A percentile compares a stretch with the other conserved stretches of the same genome.
Conservation (phyloP, 371 early-diverging fungal species). For the Mucor lusitanicus region DNA sequence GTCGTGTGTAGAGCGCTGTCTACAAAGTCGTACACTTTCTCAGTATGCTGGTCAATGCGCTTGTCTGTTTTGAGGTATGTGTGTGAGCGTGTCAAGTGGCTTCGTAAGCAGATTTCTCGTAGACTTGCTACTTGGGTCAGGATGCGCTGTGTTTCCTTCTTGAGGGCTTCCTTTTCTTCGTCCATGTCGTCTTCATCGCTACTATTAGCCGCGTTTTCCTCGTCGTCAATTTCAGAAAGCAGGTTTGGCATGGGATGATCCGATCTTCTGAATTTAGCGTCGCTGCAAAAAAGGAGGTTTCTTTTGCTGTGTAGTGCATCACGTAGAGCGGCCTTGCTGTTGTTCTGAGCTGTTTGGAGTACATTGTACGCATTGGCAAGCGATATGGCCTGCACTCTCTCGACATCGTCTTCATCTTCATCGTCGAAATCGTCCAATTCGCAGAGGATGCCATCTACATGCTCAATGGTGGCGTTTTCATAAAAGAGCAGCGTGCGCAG, state of each 20-base stretch:
- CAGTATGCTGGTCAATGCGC: background rate
- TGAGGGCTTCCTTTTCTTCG: constrained; percentile 1
- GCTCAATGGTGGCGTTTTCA: constrained; percentile 30
- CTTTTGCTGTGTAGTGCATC: background rate
- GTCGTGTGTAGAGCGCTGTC: background rate
- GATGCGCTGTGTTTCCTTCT: background rate
- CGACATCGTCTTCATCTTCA: background rate
- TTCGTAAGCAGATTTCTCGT: constrained; percentile 5
- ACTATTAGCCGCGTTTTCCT: background rate
- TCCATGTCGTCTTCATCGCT: background rate
- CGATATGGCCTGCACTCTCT: background rate
- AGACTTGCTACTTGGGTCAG: constrained; percentile 7
- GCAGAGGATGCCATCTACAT: constrained; percentile 30
- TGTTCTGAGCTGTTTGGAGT: background rate
- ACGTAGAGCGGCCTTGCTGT: background rate
- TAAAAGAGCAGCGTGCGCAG: constrained; percentile 30
- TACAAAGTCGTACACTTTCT: background rate
- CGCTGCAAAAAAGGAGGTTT: background rate
- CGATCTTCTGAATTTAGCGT: background rate
- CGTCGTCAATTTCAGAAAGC: constrained; percentile 11
- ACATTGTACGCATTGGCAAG: background rate
- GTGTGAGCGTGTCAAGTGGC: background rate
- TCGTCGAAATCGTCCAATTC: constrained; percentile 2
- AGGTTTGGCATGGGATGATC: constrained; percentile 4
- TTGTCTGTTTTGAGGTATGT: background rate